Conservation (phyloP, 805 yeast genomes). For the Jamesozyma spencerorum region DNA sequence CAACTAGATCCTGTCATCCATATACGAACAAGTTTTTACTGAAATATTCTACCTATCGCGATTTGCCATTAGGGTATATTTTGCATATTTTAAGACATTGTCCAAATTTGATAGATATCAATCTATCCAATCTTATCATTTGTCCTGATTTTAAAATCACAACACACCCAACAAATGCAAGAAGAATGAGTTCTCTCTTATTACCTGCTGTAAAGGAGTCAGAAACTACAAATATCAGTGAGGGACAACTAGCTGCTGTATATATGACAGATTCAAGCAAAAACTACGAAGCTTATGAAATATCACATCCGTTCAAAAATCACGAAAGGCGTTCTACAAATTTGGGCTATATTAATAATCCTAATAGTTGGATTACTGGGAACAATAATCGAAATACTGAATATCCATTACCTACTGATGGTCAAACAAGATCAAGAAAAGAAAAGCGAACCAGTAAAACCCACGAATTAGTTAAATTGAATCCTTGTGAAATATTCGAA, state of each 20-base stretch:
- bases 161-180: too few species aligned
- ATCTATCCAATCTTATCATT: constrained; percentile 54
- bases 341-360: constrained; percentile 4
- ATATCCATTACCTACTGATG: constrained; percentile 22
- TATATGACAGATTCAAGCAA: constrained; percentile 26
- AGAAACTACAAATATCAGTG: constrained; percentile 7
- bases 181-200: constrained; percentile 9
- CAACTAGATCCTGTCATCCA: constrained; percentile 40
- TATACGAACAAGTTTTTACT: constrained; percentile 48
- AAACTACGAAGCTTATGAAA: constrained; percentile 16
- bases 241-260: constrained; percentile 15
- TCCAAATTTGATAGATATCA: constrained; percentile 44
- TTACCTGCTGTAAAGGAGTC: constrained; percentile 15
- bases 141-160: constrained; percentile 52
- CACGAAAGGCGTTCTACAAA: constrained; percentile 6
- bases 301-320: background rate
- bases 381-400: constrained; percentile 6
- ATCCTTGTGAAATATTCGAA: constrained; percentile 17
- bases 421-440: constrained; percentile 16
- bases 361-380: constrained; percentile 9
- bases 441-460: constrained; percentile 7
- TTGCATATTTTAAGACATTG: constrained; percentile 63
- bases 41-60: constrained; percentile 59
- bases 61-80: constrained; percentile 69
- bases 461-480: constrained; percentile 12